Evolutionary conservation across 768 basidiomycete genomes (phyloP), one percentile per base, ranked within the genome.

Genomic region (Mycena latifolia): DNA sequence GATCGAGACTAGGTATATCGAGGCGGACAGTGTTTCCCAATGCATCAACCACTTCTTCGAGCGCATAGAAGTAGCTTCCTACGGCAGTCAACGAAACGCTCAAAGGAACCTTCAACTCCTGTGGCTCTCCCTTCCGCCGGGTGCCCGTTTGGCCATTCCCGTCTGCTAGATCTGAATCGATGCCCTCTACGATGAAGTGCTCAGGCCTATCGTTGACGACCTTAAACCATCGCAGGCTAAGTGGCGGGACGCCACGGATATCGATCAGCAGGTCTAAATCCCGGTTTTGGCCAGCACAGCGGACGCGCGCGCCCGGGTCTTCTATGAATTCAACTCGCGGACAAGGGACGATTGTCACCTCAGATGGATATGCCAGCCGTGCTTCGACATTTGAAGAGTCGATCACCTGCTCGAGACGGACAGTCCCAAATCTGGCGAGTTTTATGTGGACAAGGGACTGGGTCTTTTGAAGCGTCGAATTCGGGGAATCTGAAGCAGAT

Each of bases 11-110:
- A n/a, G 61, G 63, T 57, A 58, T 61, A 22, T 69, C n/a, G 59
- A 86, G 81, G 29, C 75, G 81, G n/a, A 93, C 82, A 14, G 86
- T 74, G 72, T 98, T 98, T 18, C 94, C 94, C 55, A 92, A 80
- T 17, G 89, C 87, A 72, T 98, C 96, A n/a, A 86, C 86, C 27
- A 98, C 86, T 70, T 90, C 89, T 72, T 96, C 92, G 27, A 98
- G 82, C 14, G 87, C 84, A 72, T 93, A 95, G 3, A 87, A 78
- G 74, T 94, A 89, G 41, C 83, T 85, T 3, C 93, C 94, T 11
- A 89, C 82, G 8, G 84, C 76, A 63, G 88, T 85, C 61, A 92
- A 79, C 5, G 90, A 80, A 10, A 93, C 80, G 1, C 85, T 85
- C 61, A 95, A 80, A 22, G 94, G 94, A 28, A 95, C 86, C 55